Conservation (phyloP, 2,329 filamentous ascomycete species). For the Teratosphaeria epicoccoides region DNA sequence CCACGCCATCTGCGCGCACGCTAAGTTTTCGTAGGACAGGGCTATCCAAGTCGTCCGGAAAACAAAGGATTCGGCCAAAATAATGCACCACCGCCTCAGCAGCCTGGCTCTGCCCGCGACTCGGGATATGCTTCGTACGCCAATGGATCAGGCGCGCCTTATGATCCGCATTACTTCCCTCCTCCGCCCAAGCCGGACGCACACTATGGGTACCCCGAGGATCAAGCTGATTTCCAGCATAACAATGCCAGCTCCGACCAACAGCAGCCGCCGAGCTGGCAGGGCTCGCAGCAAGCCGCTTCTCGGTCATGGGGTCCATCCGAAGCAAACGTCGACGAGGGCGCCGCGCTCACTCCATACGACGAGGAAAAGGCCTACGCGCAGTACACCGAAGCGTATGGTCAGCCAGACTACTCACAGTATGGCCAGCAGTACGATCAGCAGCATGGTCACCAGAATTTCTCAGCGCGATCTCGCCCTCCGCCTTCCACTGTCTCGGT, state of each 20-base stretch:
- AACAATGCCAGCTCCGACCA: neutral
- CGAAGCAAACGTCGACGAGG: slow-evolving; percentile 8
- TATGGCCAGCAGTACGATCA: neutral
- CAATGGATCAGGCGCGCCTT: neutral
- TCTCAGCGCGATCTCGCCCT: neutral
- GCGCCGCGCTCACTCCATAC: slow-evolving; percentile 13
- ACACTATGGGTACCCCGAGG: slow-evolving; percentile 1
- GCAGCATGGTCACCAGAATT: neutral
- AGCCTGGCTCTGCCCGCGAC: neutral
- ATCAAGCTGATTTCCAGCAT: slow-evolving; percentile 3
- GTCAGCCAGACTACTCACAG: slow-evolving; percentile 5
- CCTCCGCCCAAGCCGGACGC: slow-evolving; percentile 4
- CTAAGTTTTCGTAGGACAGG: neutral
- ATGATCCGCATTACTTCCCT: slow-evolving; percentile 4
- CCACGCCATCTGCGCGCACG: neutral
- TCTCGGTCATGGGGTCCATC: slow-evolving; percentile 1
- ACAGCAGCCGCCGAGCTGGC: neutral
- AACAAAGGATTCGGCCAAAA: neutral
- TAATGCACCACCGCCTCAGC: neutral
- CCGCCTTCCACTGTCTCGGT: neutral
- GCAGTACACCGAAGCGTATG: slow-evolving; percentile 10
- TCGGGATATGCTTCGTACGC: neutral
- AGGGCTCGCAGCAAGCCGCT: neutral
- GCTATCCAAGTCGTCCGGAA: neutral
- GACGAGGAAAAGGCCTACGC: slow-evolving; percentile 21